Evolutionary conservation across 2,329 filamentous ascomycete species (phyloP).

Genomic region (Ascosphaera pollenicola): DNA sequence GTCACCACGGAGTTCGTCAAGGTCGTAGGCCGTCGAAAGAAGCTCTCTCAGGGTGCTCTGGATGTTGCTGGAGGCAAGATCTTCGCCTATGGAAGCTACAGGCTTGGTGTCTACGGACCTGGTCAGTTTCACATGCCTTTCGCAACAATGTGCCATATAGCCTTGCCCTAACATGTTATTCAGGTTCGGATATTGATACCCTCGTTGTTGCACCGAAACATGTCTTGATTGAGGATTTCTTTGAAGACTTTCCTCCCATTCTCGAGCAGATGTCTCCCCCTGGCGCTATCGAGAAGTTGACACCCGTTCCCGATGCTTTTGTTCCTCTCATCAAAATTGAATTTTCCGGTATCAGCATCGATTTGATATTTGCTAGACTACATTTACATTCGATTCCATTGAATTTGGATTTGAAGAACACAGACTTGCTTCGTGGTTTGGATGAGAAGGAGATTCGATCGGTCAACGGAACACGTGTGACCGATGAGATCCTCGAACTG

Average conservation of each 20-base stretch:
- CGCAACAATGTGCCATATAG: background rate
- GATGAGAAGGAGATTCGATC: slow-evolving; percentile 74
- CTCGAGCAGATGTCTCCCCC: slow-evolving; percentile 54
- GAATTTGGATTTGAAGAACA: slow-evolving; percentile 58
- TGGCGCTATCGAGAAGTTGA: slow-evolving; percentile 65
- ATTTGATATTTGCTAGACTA: slow-evolving; percentile 72
- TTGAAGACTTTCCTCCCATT: slow-evolving; percentile 63
- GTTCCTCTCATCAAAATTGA: slow-evolving; percentile 97
- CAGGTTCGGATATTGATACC: slow-evolving; percentile 92
- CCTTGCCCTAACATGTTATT: slow-evolving; percentile 1
- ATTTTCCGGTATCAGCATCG: slow-evolving; percentile 75
- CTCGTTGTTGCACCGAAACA: slow-evolving; percentile 81
- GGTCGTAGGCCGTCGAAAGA: slow-evolving; percentile 52
- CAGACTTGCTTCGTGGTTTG: slow-evolving; percentile 61
- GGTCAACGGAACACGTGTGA: slow-evolving; percentile 84
- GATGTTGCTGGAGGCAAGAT: slow-evolving; percentile 78
- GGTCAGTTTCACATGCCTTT: slow-evolving; percentile 17
- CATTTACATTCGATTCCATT: slow-evolving; percentile 48
- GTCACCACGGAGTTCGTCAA: slow-evolving; percentile 76
- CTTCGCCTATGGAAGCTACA: slow-evolving; percentile 91
- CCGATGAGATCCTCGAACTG: slow-evolving; percentile 70
- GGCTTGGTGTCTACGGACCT: slow-evolving; percentile 79
- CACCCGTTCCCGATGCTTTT: slow-evolving; percentile 70
- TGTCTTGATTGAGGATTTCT: slow-evolving; percentile 76
- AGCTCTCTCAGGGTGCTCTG: slow-evolving; percentile 51